Evolutionary conservation across 495 filamentous ascomycete genomes (phyloP).

Genomic region (Aspergillus leporis): DNA sequence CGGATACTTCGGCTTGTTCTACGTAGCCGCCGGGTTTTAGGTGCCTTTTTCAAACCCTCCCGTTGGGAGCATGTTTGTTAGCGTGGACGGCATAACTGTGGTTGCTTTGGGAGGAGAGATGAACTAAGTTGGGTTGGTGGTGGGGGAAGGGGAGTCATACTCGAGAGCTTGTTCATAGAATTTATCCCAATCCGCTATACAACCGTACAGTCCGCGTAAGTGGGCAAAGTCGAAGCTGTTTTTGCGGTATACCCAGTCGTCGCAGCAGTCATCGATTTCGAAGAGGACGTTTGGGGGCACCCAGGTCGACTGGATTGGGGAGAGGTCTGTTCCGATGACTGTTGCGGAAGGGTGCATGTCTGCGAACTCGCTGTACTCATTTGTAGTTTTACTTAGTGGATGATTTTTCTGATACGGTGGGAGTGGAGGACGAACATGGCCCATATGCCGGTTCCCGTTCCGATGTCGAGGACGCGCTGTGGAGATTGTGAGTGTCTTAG

Average conservation of each 20-base stretch:
- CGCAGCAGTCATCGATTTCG: slow-evolving; percentile 35
- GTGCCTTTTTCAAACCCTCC: too few relatives aligned
- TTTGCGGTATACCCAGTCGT: slow-evolving; percentile 25
- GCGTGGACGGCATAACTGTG: too few relatives aligned
- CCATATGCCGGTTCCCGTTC: slow-evolving; percentile 18
- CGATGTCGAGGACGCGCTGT: slow-evolving; percentile 23
- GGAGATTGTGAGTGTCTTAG: not conserved
- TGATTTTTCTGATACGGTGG: not conserved
- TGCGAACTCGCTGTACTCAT: slow-evolving; percentile 13
- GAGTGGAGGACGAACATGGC: slow-evolving; percentile 7
- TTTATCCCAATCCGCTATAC: slow-evolving; percentile 1
- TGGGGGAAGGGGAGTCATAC: not conserved
- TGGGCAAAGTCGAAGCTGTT: slow-evolving; percentile 32
- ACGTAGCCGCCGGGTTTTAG: not conserved
- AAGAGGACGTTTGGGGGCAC: slow-evolving; percentile 34
- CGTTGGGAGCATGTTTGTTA: too few relatives aligned
- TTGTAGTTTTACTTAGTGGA: not conserved
- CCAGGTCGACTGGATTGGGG: slow-evolving; percentile 50
- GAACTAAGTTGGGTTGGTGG: not conserved
- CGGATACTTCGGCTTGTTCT: slow-evolving; percentile 3
- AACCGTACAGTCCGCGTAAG: slow-evolving; percentile 1
- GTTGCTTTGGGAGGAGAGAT: not conserved
- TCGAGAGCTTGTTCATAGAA: slow-evolving; percentile 2
- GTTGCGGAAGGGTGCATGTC: slow-evolving; percentile 20
- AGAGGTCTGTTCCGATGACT: slow-evolving; percentile 48